These are phyloP conservation scores for Bipolaris zeicola DNA, from an alignment of 2,329 filamentous ascomycete genomes.

Conservation along the genomic window DNA sequence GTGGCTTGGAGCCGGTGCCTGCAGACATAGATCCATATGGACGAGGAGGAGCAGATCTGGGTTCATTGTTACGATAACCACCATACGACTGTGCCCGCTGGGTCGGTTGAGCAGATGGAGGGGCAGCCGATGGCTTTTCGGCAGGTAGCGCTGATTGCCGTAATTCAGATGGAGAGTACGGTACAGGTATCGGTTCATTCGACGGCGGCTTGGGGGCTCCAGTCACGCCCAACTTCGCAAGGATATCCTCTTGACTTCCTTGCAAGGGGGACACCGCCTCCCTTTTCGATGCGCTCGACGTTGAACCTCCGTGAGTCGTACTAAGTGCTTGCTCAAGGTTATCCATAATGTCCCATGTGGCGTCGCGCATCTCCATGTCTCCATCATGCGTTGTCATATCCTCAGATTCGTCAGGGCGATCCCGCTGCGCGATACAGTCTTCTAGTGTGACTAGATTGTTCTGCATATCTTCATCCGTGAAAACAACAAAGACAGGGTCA, in stretches of 20 bases:
- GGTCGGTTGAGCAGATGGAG: constrained; percentile 13
- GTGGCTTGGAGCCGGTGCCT: constrained; percentile 14
- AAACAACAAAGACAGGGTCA: constrained; percentile 57
- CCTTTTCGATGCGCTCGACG: constrained; percentile 4
- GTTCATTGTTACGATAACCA: constrained; percentile 20
- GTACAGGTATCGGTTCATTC: constrained; percentile 23
- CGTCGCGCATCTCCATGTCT: constrained; percentile 44
- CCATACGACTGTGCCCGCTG: constrained; percentile 33
- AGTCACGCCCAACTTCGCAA: constrained; percentile 46
- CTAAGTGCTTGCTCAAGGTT: constrained; percentile 49
- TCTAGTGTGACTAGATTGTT: constrained; percentile 49
- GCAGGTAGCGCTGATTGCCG: constrained; percentile 21
- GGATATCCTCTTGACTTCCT: constrained; percentile 45
- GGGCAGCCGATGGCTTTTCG: constrained; percentile 23
- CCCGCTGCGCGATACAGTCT: constrained; percentile 50
- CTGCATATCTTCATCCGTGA: constrained; percentile 49
- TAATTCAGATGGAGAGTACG: constrained; percentile 16
- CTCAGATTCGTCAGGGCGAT: constrained; percentile 42
- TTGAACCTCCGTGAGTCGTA: constrained; percentile 20
- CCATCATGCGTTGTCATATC: constrained; percentile 30
- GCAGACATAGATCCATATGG: constrained; percentile 36
- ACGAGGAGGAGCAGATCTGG: constrained; percentile 25
- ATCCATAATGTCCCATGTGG: constrained; percentile 48
- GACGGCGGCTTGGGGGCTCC: constrained; percentile 45
- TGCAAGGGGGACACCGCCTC: constrained; percentile 12